phyloP scores from a whole-genome alignment of 306 rosid species.

The Medicago arabica region DNA sequence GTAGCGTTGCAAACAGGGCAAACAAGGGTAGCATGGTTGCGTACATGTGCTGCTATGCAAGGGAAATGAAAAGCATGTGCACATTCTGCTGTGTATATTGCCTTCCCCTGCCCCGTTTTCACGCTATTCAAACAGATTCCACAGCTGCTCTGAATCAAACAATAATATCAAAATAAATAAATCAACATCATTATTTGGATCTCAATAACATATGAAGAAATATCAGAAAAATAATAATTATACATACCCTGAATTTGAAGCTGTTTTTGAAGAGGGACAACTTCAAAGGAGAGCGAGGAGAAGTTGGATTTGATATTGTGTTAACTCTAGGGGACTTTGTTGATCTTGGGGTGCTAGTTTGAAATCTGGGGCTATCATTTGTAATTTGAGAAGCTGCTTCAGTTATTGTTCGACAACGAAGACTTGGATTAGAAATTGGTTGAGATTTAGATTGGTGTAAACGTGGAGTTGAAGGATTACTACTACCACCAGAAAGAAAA shows the following conservation, averaged over 20 bases:
- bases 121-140: slow-evolving; percentile 92
- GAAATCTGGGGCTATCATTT: slow-evolving; percentile 51
- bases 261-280: slow-evolving; percentile 91
- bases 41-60: slow-evolving; percentile 74
- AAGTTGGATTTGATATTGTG: slow-evolving; percentile 68
- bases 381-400: slow-evolving; percentile 40
- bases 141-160: slow-evolving; percentile 76
- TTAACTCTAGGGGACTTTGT: slow-evolving; percentile 52
- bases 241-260: slow-evolving; percentile 83
- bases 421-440: slow-evolving; percentile 45
- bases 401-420: slow-evolving; percentile 59
- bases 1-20: slow-evolving; percentile 86
- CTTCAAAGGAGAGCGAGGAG: slow-evolving; percentile 92
- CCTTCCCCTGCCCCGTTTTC: slow-evolving; percentile 95
- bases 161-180: background rate
- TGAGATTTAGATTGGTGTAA: slow-evolving; percentile 53
- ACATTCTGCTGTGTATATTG: slow-evolving; percentile 97
- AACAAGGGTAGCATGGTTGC: slow-evolving; percentile 68
- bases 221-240: background rate
- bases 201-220: no score
- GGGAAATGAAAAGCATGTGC: slow-evolving; percentile 93
- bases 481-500: slow-evolving; percentile 72
- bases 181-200: background rate
- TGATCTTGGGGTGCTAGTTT: slow-evolving; percentile 48
- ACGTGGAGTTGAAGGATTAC: slow-evolving; percentile 71